phyloP scores from a whole-genome alignment of 2,329 filamentous ascomycete genomes.

The Delphinella strobiligena region DNA sequence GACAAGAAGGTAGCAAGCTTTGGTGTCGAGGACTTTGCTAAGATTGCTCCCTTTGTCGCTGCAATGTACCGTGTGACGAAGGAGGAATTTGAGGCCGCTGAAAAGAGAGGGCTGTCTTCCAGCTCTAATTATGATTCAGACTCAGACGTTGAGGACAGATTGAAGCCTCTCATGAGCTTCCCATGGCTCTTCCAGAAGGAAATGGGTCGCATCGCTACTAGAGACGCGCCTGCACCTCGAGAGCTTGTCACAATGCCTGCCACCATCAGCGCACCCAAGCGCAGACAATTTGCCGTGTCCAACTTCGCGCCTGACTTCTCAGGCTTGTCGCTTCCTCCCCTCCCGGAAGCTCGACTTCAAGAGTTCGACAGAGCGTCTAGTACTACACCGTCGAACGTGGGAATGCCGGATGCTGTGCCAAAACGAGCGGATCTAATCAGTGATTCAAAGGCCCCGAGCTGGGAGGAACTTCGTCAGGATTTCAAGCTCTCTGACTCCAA shows the following conservation, averaged over 20 bases:
- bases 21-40: constrained; percentile 30
- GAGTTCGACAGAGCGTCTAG: not conserved
- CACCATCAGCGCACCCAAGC: not conserved
- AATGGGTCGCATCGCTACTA: constrained; percentile 53
- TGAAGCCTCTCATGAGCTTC: constrained; percentile 79
- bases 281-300: not conserved
- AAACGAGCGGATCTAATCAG: too few relatives aligned
- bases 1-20: constrained; percentile 17
- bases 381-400: not conserved
- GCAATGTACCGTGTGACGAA: constrained; percentile 83
- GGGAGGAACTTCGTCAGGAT: too few relatives aligned
- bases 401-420: not conserved
- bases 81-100: constrained; percentile 51
- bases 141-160: constrained; percentile 22
- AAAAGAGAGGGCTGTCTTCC: constrained; percentile 35
- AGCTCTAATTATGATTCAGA: constrained; percentile 22
- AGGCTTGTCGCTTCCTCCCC: not conserved
- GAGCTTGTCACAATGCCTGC: not conserved
- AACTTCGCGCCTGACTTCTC: not conserved
- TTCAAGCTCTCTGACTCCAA: too few relatives aligned
- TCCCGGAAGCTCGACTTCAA: not conserved
- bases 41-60: constrained; percentile 60
- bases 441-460: too few relatives aligned
- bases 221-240: not conserved
- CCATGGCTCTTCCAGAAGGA: constrained; percentile 79